Percentiles rank a stretch among this genome's conserved stretches.
phyloP scores from a whole-genome alignment of 768 basidiomycete genomes.

The Macrolepiota albuminosa region DNA sequence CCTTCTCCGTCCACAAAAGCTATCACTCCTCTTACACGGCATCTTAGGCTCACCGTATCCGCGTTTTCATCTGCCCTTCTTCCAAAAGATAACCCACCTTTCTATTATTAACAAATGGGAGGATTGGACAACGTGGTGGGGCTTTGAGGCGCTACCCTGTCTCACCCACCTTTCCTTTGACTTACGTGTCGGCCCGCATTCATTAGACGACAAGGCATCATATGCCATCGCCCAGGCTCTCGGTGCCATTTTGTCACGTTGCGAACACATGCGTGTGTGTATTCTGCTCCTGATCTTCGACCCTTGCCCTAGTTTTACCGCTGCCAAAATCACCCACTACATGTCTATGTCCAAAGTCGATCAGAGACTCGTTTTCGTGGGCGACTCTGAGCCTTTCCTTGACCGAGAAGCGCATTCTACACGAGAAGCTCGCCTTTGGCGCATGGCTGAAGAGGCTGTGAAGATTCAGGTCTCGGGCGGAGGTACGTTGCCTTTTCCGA shows the following conservation, averaged over 20 bases:
- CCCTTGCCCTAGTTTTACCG: constrained; percentile 14
- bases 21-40: constrained; percentile 28
- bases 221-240: constrained; percentile 19
- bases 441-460: constrained; percentile 24
- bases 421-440: constrained; percentile 30
- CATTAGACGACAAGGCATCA: constrained; percentile 16
- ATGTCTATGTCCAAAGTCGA: constrained; percentile 16
- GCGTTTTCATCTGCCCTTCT: constrained; percentile 25
- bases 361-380: constrained; percentile 32
- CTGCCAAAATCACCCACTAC: constrained; percentile 11
- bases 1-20: constrained; percentile 24
- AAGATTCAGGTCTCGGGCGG: constrained; percentile 16
- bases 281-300: constrained; percentile 32
- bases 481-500: constrained; percentile 15
- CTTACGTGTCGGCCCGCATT: constrained; percentile 25
- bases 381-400: constrained; percentile 33
- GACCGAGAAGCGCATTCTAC: constrained; percentile 32
- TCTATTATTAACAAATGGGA: constrained; percentile 37
- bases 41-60: constrained; percentile 18
- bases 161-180: constrained; percentile 36
- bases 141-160: constrained; percentile 22
- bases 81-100: constrained; percentile 32
- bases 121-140: constrained; percentile 35
- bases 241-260: constrained; percentile 19
- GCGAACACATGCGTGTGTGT: constrained; percentile 23